Evolutionary conservation across 2,329 filamentous ascomycete genomes (phyloP), one percentile per base, ranked within the genome.

Genomic region (Fusarium mundagurra): DNA sequence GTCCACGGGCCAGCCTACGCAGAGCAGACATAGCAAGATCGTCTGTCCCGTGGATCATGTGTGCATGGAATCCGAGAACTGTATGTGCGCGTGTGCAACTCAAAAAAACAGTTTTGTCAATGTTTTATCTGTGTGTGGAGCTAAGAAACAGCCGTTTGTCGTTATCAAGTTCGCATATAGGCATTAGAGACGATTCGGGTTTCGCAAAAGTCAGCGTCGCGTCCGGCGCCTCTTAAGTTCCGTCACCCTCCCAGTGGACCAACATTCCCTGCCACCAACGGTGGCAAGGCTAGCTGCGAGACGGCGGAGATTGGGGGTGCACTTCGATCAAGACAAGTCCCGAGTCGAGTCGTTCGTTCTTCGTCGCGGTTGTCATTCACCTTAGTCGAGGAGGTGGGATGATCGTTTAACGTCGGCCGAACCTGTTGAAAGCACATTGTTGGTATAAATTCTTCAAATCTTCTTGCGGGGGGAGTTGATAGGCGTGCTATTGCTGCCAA

Each of bases 331-430:
- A 75, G 76, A 71, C 58, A 66, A 61, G 60, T 64, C 74, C 66
- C 69, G 71, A 73, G 69, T 73, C 67, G 69, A 74, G 67, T 75
- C 69, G 75, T 76, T 78, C 67, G 64, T 71, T 71, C 65, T 69
- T 76, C 58, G 63, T 73, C 67, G 67, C 63, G 69, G 67, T 76
- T 61, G 68, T 76, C 71, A 70, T 79, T 74, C 63, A 65, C 63
- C 72, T 76, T 71, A 69, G 66, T 73, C 71, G 76, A 75, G 75
- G 74, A 63, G 76, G 74, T 73, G 74, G 60, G 75, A 74, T 73
- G 73, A 70, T 79, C 80, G 80, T 91, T 57, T 95, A 97, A 93
- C 94, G 94, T 87, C 95, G 93, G 88, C 94, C 94, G 92, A 97
- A 97, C 92, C 94, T 97, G 93, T 88, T 90, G 93, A 90, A 88